A percentile compares a stretch with the other conserved stretches of the same genome.
Evolutionary conservation across 2,329 filamentous ascomycete genomes (phyloP).

Genomic region (Botrytis pseudocinerea): DNA sequence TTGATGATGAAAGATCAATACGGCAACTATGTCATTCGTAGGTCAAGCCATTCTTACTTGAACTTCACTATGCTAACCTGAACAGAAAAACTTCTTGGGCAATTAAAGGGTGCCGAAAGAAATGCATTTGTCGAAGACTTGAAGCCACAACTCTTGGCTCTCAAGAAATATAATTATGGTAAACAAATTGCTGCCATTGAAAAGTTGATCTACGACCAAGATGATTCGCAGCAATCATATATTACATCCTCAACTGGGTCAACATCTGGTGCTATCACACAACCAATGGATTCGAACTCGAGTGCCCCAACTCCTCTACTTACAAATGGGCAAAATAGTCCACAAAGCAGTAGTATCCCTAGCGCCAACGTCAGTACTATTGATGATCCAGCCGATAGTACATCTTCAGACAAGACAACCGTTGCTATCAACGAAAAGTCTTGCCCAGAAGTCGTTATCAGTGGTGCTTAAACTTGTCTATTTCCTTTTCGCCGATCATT

Average conservation of each 20-base stretch:
- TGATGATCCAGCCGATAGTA: constrained; percentile 35
- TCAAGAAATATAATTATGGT: constrained; percentile 65
- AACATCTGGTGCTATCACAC: constrained; percentile 38
- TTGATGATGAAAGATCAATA: constrained; percentile 85
- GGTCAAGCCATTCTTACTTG: constrained; percentile 47
- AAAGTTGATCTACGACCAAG: constrained; percentile 48
- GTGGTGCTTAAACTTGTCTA: constrained; percentile 30
- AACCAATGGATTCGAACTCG: constrained; percentile 50
- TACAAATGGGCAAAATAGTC: constrained; percentile 69
- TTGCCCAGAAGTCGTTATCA: constrained; percentile 38
- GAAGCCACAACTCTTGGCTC: constrained; percentile 57
- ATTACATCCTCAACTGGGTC: constrained; percentile 31
- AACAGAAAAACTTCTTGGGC: constrained; percentile 76
- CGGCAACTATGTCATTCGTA: constrained; percentile 96
- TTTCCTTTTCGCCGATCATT: constrained; percentile 17
- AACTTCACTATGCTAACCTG: constrained; percentile 18
- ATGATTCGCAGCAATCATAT: constrained; percentile 24
- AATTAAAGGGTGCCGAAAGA: constrained; percentile 61
- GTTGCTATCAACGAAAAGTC: constrained; percentile 28
- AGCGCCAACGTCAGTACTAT: constrained; percentile 60
- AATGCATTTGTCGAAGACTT: constrained; percentile 63
- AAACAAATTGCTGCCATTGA: constrained; percentile 68
- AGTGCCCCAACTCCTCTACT: constrained; percentile 64
- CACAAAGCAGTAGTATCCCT: constrained; percentile 64
- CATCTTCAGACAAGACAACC: constrained; percentile 31